Percentiles rank a stretch among this genome's conserved stretches.
Conservation (phyloP, 495 filamentous ascomycete genomes). For the Aspergillus bridgeri region DNA sequence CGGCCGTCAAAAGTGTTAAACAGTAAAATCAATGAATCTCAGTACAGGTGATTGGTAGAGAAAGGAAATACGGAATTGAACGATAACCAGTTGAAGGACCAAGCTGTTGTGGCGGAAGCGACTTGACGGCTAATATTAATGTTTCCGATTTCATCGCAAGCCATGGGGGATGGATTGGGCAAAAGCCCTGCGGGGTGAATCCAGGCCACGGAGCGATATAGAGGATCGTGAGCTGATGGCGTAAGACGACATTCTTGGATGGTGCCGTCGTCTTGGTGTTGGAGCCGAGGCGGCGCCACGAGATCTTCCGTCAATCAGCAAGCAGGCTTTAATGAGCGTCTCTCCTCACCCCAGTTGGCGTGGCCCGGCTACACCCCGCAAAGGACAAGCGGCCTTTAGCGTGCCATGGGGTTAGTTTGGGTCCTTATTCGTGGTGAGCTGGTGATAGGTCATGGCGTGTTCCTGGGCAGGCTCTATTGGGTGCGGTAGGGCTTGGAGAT, state of each 20-base stretch:
- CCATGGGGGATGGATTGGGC: constrained; percentile 13
- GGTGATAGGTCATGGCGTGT: not conserved
- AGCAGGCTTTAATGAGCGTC: not conserved
- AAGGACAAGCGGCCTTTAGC: constrained; percentile 13
- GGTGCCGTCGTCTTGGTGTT: constrained; percentile 16
- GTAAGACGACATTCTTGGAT: not conserved
- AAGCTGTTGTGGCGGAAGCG: constrained; percentile 13
- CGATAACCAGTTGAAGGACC: constrained; percentile 6
- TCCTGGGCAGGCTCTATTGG: not conserved
- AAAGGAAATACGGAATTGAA: constrained; percentile 4
- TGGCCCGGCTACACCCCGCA: constrained; percentile 12
- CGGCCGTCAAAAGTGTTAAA: constrained; percentile 2
- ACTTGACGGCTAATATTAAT: constrained; percentile 22
- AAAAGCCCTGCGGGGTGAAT: constrained; percentile 23
- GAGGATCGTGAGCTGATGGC: not conserved
- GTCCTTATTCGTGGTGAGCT: not conserved
- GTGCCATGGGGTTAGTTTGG: not conserved
- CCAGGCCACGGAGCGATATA: constrained; percentile 9
- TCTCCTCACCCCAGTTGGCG: constrained; percentile 3
- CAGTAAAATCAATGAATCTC: not conserved
- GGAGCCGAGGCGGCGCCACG: constrained; percentile 14
- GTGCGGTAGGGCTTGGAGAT: not conserved
- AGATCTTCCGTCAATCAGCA: constrained; percentile 40
- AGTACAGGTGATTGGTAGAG: constrained; percentile 17
- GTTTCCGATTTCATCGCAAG: not conserved